Conservation (phyloP, 129 eudicot genomes). For the Deinandra increscens region DNA sequence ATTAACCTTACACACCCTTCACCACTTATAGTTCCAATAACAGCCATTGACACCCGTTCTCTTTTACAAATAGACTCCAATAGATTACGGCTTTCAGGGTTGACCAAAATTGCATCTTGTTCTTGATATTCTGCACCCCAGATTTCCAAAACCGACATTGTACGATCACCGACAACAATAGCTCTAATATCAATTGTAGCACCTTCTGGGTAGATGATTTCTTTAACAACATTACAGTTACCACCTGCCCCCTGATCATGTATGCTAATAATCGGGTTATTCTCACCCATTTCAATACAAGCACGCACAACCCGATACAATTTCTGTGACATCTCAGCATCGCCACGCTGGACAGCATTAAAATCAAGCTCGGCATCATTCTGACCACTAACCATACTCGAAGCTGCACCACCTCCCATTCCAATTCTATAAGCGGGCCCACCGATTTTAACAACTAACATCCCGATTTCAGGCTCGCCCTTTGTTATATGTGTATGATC, state of each 20-base stretch:
- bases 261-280: conserved; percentile 80
- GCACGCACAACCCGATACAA: conserved; percentile 89
- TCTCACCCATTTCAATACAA: conserved; percentile 84
- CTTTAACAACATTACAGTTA: conserved; percentile 92
- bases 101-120: conserved; percentile 92
- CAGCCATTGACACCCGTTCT: conserved; percentile 94
- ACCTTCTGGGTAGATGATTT: conserved; percentile 86
- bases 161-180: conserved; percentile 83
- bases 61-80: conserved; percentile 74
- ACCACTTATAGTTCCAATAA: conserved; percentile 76
- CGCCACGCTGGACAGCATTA: conserved; percentile 93
- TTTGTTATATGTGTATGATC: conserved; percentile 78
- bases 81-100: conserved; percentile 57
- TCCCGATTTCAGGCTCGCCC: conserved; percentile 88
- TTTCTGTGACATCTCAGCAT: conserved; percentile 95
- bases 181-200: conserved; percentile 83
- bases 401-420: conserved; percentile 99
- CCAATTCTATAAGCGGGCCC: conserved; percentile 97
- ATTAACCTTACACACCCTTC: conserved; percentile 63
- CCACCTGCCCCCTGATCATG: conserved; percentile 99
- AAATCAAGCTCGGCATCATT: conserved; percentile 92
- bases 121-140: conserved; percentile 98
- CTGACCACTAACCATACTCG: conserved; percentile 96
- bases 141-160: conserved; percentile 92
- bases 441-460: conserved; percentile 89